A percentile compares a stretch with the other conserved stretches of the same genome.
Evolutionary conservation across 306 rosid genomes (phyloP).

Genomic region (Vigna reflexopilosa): DNA sequence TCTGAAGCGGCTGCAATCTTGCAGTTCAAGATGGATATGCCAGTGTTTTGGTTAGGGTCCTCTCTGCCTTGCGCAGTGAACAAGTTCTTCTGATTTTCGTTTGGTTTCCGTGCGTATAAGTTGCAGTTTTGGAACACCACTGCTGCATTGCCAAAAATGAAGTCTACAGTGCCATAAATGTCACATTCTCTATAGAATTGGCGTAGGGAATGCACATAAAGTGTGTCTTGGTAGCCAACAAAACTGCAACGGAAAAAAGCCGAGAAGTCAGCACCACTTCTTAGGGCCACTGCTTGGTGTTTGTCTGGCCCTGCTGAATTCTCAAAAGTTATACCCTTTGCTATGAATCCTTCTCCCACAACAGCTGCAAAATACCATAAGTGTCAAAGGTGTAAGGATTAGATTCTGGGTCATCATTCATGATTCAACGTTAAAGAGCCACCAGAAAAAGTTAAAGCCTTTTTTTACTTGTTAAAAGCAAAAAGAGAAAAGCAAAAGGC

Average conservation of each 20-base stretch:
- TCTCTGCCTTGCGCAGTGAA: constrained; percentile 88
- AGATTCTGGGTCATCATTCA: background rate
- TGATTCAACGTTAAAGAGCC: background rate
- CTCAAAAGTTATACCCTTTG: constrained; percentile 78
- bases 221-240: constrained; percentile 89
- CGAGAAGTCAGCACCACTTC: constrained; percentile 75
- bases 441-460: background rate
- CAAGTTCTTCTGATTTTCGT: constrained; percentile 63
- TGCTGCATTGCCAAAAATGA: constrained; percentile 85
- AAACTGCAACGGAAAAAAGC: constrained; percentile 84
- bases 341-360: constrained; percentile 77
- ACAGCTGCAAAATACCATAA: constrained; percentile 58
- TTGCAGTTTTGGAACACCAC: constrained; percentile 78
- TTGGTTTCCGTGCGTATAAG: constrained; percentile 76
- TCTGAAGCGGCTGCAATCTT: constrained; percentile 75
- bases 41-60: constrained; percentile 90
- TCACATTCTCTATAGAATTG: constrained; percentile 90
- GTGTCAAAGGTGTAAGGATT: background rate
- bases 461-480: background rate
- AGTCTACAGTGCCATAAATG: constrained; percentile 81
- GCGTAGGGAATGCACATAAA: constrained; percentile 80
- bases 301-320: constrained; percentile 84
- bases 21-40: constrained; percentile 68
- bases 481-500: background rate
- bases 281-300: constrained; percentile 87